These are phyloP conservation scores for Paramecium sonneborni DNA, from an alignment of 73 alveolate species.

Conservation along the genomic window DNA sequence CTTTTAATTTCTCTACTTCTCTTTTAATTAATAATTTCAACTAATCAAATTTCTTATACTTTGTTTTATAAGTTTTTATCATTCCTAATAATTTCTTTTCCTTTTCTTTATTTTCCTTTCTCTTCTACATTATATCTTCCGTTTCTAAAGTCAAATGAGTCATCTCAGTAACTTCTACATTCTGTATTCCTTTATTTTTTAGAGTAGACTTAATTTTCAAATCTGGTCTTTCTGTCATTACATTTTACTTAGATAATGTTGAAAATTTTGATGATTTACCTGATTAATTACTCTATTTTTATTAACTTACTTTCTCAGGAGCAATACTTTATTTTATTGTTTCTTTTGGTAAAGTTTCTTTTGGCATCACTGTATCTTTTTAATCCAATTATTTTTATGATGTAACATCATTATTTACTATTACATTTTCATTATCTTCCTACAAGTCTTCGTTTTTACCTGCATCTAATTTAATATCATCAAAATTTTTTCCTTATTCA, in stretches of 20 bases:
- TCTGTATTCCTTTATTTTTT: neutral
- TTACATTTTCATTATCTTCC: constrained; percentile 23
- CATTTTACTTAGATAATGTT: neutral
- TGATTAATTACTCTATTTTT: neutral
- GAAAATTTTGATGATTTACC: neutral
- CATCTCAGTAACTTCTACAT: constrained; percentile 31
- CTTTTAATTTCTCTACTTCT: constrained; percentile 72
- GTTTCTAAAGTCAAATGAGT: neutral
- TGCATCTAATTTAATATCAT: constrained; percentile 50
- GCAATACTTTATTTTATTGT: neutral
- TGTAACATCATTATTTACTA: neutral
- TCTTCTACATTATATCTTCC: neutral
- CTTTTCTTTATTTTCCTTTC: constrained; percentile 39
- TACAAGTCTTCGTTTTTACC: constrained; percentile 62
- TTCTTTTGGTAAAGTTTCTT: neutral
- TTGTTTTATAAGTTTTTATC: neutral
- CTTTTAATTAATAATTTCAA: constrained; percentile 48
- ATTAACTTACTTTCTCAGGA: neutral
- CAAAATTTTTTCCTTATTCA: constrained; percentile 52
- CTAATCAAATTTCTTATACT: constrained; percentile 60
- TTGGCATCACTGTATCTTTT: neutral
- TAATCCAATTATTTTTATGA: neutral
- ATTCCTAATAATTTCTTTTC: constrained; percentile 39
- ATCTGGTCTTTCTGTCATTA: constrained; percentile 4
- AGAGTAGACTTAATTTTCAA: neutral